Evolutionary conservation across 768 basidiomycete species (phyloP), one percentile per base, ranked within the genome.

Genomic region (Boletales sp.): DNA sequence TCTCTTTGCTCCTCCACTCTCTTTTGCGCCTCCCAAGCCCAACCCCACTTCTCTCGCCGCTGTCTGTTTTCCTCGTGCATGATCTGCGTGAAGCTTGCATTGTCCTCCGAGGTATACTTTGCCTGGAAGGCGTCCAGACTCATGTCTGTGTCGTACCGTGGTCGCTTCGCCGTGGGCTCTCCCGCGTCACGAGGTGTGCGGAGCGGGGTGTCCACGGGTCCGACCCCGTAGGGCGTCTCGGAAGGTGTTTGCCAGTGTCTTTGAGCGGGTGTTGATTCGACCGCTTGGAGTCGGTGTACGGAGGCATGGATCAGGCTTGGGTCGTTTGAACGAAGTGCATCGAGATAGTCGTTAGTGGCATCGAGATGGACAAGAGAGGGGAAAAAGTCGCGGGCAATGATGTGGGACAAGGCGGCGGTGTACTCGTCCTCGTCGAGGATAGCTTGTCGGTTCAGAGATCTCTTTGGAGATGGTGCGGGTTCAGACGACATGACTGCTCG

Each of bases 331-430:
- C 79, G 77, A 36, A 92, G 70, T 4, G 92, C 92, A 53, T 87
- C 84, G 19, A 95, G 80, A 69, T 94, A 93, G 50, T 76, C 78
- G 65, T 94, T 92, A 31, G 90, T 89, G 17, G 91, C 89, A 58
- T 94, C 90, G 25, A 95, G 78, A 58, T 91, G 90, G 15, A 86
- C 82, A 10, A 98, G 80, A 12, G 91, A 91, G 0, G 96, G 96
- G 63, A 98, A 99, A 78, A 99, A 99, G 71, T 98, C 95, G 43
- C 96, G 86, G 35, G 90, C 88, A 61, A 98, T 98, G 61, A 98
- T 97, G 41, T 84, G 80, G 11, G 90, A 91, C 18, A 99, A 77
- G 2, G 88, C 89, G 41, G 81, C 83, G 2, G 92, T 94, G 67
- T 98, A 98, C 64, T 94, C 92, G 55, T 98, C 96, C 74, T 99